These are phyloP conservation scores for Calendula officinalis DNA, from an alignment of 129 eudicot genomes.

Conservation along the genomic window DNA sequence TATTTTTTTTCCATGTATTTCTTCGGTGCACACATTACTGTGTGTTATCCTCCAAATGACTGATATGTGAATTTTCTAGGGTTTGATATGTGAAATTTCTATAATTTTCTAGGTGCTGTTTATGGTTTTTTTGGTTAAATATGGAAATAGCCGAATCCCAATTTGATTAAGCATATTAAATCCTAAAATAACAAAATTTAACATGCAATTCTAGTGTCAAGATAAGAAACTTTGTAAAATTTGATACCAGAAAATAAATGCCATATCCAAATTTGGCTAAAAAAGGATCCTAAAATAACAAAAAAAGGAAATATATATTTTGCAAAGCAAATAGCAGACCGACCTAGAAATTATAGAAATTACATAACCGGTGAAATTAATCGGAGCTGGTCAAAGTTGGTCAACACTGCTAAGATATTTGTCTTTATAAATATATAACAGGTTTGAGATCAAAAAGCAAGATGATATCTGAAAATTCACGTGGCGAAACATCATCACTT, in stretches of 20 bases:
- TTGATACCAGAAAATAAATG: background rate
- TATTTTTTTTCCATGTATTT: background rate
- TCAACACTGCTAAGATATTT: no score
- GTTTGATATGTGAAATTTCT: background rate
- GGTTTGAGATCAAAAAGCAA: constrained; percentile 21
- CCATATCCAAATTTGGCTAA: background rate
- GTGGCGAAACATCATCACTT: constrained; percentile 45
- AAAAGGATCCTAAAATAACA: no score
- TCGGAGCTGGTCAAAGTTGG: no score
- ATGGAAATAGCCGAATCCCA: background rate
- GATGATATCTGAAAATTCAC: constrained; percentile 49
- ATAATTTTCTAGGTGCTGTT: background rate
- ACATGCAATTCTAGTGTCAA: background rate
- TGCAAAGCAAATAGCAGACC: no score
- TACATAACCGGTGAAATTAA: no score
- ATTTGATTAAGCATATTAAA: background rate
- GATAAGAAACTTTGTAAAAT: background rate
- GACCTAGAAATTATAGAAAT: no score
- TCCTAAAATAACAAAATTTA: background rate
- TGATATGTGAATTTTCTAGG: background rate
- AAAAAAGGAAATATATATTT: no score
- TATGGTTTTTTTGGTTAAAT: background rate
- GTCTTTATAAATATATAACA: background rate
- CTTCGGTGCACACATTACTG: constrained; percentile 3
- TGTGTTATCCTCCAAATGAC: background rate